Conservation (phyloP, 257 asterid species). For the Nicotiana benthamiana region DNA sequence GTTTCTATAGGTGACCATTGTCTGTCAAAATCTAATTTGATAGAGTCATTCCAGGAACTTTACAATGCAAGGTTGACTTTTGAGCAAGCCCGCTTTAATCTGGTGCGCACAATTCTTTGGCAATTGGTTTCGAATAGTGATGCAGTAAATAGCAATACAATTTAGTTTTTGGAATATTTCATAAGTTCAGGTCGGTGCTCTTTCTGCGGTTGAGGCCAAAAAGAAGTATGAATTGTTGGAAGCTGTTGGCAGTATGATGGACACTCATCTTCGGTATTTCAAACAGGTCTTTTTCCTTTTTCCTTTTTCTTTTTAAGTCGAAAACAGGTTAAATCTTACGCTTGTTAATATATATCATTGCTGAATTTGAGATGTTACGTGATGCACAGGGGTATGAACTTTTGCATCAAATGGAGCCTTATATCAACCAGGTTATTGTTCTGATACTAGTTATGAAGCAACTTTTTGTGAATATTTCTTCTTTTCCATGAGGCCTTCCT, state of each 20-base stretch:
- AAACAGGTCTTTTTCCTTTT: constrained; percentile 46
- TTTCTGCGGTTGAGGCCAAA: constrained; percentile 82
- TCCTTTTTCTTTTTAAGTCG: background rate
- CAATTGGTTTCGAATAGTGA: background rate
- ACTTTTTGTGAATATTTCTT: background rate
- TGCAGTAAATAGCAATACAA: background rate
- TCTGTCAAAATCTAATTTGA: constrained; percentile 70
- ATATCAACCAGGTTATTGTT: constrained; percentile 61
- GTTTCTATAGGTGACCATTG: constrained; percentile 53
- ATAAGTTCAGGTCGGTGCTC: constrained; percentile 66
- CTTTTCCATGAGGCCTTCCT: background rate
- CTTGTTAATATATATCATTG: constrained; percentile 6
- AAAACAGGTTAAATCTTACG: constrained; percentile 39
- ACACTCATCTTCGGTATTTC: constrained; percentile 79
- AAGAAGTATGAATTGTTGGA: constrained; percentile 85
- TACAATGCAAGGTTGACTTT: constrained; percentile 74
- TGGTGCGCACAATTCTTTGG: constrained; percentile 38
- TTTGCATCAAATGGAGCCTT: constrained; percentile 92
- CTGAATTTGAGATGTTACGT: constrained; percentile 19
- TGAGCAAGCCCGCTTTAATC: constrained; percentile 87
- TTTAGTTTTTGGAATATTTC: constrained; percentile 12
- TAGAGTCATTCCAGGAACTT: constrained; percentile 98
- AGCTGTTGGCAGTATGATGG: constrained; percentile 82
- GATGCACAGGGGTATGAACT: constrained; percentile 78
- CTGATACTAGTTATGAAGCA: background rate